Conservation (phyloP, 441 rosid genomes). For the Populus hybrid region DNA sequence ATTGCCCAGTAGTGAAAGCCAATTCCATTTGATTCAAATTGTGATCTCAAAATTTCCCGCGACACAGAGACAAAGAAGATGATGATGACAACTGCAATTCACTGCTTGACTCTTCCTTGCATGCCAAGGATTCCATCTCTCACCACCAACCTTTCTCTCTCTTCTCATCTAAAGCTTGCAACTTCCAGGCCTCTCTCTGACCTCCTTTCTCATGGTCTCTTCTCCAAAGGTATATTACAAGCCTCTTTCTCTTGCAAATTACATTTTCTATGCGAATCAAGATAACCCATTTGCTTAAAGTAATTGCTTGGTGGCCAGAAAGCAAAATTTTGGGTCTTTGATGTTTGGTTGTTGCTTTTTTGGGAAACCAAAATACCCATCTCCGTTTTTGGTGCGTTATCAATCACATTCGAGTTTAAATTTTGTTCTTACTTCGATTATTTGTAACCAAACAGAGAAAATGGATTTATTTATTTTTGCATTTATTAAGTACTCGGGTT, state of each 20-base stretch:
- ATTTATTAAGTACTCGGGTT: too few relatives aligned
- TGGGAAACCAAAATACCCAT: too few relatives aligned
- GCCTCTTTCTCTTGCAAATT: not conserved
- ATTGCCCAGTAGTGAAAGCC: too few relatives aligned
- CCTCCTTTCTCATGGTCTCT: constrained; percentile 8
- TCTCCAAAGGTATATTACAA: constrained; percentile 20
- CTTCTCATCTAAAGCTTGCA: constrained; percentile 2
- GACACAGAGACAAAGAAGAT: not conserved
- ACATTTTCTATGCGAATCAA: too few relatives aligned
- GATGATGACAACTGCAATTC: not conserved
- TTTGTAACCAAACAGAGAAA: too few relatives aligned
- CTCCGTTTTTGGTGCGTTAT: too few relatives aligned
- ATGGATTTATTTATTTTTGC: too few relatives aligned
- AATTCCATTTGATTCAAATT: too few relatives aligned
- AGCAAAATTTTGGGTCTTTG: not conserved
- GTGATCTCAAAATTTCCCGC: not conserved
- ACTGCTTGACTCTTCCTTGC: constrained; percentile 13
- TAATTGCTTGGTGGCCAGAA: not conserved
- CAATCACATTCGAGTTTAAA: too few relatives aligned
- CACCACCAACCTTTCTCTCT: not conserved
- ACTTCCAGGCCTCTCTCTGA: constrained; percentile 7
- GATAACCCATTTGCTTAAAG: too few relatives aligned
- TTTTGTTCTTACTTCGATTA: too few relatives aligned
- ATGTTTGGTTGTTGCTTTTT: not conserved
- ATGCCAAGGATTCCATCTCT: constrained; percentile 19